These are phyloP conservation scores for Tolypocladium tropicale DNA, from an alignment of 2,329 filamentous ascomycete genomes.

Conservation along the genomic window DNA sequence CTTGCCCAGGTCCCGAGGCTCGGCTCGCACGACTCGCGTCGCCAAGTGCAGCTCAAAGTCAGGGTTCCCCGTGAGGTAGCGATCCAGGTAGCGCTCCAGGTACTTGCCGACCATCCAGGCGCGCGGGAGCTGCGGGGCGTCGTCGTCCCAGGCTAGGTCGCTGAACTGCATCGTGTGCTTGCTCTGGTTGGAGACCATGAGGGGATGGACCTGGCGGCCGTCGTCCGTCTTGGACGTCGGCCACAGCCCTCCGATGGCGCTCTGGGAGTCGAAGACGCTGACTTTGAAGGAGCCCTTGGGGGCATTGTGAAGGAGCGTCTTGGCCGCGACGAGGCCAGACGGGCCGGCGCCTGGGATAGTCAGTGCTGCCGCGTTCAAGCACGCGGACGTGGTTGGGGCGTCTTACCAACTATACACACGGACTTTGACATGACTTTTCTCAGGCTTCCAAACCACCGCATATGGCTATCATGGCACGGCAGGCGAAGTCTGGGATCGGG, in stretches of 20 bases:
- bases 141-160: slow-evolving; percentile 59
- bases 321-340: slow-evolving; percentile 59
- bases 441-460: background rate
- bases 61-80: slow-evolving; percentile 37
- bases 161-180: slow-evolving; percentile 64
- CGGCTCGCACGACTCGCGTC: slow-evolving; percentile 31
- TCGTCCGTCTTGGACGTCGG: slow-evolving; percentile 39
- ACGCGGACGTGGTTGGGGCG: no score
- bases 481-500: background rate
- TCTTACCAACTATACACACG: slow-evolving; percentile 30
- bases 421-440: slow-evolving; percentile 15
- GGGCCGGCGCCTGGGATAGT: slow-evolving; percentile 50
- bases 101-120: slow-evolving; percentile 72
- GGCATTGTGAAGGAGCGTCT: slow-evolving; percentile 56
- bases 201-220: slow-evolving; percentile 48
- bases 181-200: slow-evolving; percentile 67
- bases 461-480: slow-evolving; percentile 15
- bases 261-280: slow-evolving; percentile 57
- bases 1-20: slow-evolving; percentile 20
- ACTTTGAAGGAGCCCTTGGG: slow-evolving; percentile 50
- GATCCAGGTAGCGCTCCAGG: slow-evolving; percentile 51
- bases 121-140: slow-evolving; percentile 55
- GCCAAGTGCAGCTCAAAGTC: slow-evolving; percentile 37
- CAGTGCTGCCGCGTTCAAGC: background rate
- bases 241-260: slow-evolving; percentile 70